phyloP scores from a whole-genome alignment of 176 grass and related monocot genomes.

The Microstegium vimineum region DNA sequence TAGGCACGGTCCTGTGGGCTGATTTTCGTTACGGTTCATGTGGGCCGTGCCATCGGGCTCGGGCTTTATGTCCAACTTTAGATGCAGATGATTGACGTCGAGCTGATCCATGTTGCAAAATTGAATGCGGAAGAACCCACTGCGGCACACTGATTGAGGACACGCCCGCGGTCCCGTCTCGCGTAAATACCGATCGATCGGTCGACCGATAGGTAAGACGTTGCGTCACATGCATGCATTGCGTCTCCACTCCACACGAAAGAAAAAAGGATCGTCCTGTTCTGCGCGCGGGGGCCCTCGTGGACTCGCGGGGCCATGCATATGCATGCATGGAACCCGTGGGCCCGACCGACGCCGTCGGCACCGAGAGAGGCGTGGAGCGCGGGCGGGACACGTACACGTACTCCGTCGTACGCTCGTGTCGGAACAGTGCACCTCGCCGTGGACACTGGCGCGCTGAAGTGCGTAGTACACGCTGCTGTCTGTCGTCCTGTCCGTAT shows the following conservation, averaged over 20 bases:
- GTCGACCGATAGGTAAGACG: constrained; percentile 26
- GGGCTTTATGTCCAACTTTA: too few species aligned
- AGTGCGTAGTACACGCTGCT: background rate
- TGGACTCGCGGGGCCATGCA: too few species aligned
- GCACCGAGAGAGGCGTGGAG: background rate
- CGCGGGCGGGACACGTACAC: background rate
- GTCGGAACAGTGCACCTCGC: constrained; percentile 4
- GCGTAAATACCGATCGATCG: background rate
- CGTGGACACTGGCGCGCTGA: background rate
- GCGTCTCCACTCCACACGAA: background rate
- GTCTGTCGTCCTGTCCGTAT: background rate
- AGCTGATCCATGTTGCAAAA: background rate
- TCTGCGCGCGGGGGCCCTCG: background rate
- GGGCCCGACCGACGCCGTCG: background rate
- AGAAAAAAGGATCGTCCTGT: background rate
- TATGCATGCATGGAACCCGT: too few species aligned
- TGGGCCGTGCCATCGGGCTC: too few species aligned
- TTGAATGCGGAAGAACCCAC: background rate
- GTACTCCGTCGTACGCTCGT: background rate
- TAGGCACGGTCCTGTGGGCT: too few species aligned
- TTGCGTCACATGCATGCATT: constrained; percentile 6
- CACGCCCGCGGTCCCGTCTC: background rate
- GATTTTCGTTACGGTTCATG: too few species aligned
- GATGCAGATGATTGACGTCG: background rate
- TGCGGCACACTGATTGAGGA: background rate